Evolutionary conservation across 208 protist genomes (phyloP).

Genomic region (Trypanosoma congolense): DNA sequence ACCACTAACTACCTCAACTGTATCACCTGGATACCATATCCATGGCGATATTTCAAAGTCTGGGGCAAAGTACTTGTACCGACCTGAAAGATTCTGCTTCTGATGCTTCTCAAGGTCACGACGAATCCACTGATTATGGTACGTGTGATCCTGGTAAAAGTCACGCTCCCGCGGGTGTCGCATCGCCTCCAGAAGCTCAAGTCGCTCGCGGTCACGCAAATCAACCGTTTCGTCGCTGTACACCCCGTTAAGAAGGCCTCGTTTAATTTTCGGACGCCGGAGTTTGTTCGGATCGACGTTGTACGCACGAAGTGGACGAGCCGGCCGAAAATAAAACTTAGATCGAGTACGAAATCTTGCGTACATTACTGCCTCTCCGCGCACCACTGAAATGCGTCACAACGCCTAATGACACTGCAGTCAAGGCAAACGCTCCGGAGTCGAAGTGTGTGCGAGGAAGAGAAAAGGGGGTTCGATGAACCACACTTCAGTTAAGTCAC

Average conservation of each 20-base stretch:
- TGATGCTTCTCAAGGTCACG: slow-evolving; percentile 73
- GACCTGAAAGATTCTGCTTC: slow-evolving; percentile 36
- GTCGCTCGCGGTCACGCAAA: slow-evolving; percentile 65
- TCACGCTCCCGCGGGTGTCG: slow-evolving; percentile 83
- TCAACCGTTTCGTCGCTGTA: slow-evolving; percentile 75
- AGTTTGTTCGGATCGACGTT: slow-evolving; percentile 62
- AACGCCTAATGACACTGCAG: too few species aligned
- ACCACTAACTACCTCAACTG: slow-evolving; percentile 72
- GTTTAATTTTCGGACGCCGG: slow-evolving; percentile 60
- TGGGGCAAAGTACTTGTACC: slow-evolving; percentile 67
- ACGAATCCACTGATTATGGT: slow-evolving; percentile 86
- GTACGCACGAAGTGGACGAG: slow-evolving; percentile 55
- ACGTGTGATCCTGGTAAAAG: slow-evolving; percentile 91
- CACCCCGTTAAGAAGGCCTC: slow-evolving; percentile 54
- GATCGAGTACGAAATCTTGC: slow-evolving; percentile 79
- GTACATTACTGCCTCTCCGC: too few species aligned
- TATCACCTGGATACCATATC: slow-evolving; percentile 86
- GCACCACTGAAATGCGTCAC: too few species aligned
- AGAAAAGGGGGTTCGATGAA: too few species aligned
- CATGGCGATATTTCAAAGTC: slow-evolving; percentile 59
- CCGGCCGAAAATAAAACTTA: slow-evolving; percentile 70
- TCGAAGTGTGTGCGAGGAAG: too few species aligned
- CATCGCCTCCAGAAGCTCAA: slow-evolving; percentile 78
- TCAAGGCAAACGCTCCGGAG: too few species aligned
- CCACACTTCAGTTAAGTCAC: too few species aligned